These are phyloP conservation scores for Clavispora carvajalis DNA, from an alignment of 805 yeast genomes.

Conservation along the genomic window DNA sequence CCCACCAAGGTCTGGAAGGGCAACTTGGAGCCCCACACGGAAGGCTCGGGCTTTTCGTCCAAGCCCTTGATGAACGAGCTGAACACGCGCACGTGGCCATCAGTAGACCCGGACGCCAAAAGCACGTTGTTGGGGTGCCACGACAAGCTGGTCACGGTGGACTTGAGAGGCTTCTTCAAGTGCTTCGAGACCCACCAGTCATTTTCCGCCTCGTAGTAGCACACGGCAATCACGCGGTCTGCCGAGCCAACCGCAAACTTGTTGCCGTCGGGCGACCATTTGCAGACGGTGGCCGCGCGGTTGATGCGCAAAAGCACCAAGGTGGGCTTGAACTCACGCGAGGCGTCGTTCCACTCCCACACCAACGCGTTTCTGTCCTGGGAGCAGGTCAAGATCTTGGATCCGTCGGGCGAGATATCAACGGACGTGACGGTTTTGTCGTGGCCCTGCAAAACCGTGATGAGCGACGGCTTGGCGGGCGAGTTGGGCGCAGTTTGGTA, in stretches of 20 bases:
- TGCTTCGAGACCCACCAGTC: conserved; percentile 99
- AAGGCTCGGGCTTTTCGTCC: conserved; percentile 73
- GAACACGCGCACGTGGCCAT: conserved; percentile 86
- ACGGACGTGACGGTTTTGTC: conserved; percentile 93
- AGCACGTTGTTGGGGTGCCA: conserved; percentile 95
- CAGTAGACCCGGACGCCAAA: conserved; percentile 87
- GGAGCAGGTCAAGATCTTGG: conserved; percentile 87
- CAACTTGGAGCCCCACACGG: conserved; percentile 90
- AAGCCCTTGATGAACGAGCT: conserved; percentile 85
- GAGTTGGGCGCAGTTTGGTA: conserved; percentile 48
- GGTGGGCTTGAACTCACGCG: conserved; percentile 71
- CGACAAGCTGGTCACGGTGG: conserved; percentile 74
- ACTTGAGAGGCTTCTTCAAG: conserved; percentile 88
- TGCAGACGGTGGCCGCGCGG: conserved; percentile 90
- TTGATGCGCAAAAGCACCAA: conserved; percentile 87
- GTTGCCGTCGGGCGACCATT: conserved; percentile 93
- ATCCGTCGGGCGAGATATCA: conserved; percentile 80
- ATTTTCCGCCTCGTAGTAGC: conserved; percentile 92
- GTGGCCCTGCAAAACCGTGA: conserved; percentile 72
- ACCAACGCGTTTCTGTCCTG: conserved; percentile 97
- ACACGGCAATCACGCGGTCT: conserved; percentile 89
- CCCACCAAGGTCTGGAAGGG: conserved; percentile 93
- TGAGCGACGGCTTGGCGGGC: conserved; percentile 46
- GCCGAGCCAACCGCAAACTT: conserved; percentile 98
- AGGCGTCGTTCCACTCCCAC: conserved; percentile 69